These are phyloP conservation scores for Tylopilus vinaceipallidus DNA, from an alignment of 768 basidiomycete species.

Conservation along the genomic window DNA sequence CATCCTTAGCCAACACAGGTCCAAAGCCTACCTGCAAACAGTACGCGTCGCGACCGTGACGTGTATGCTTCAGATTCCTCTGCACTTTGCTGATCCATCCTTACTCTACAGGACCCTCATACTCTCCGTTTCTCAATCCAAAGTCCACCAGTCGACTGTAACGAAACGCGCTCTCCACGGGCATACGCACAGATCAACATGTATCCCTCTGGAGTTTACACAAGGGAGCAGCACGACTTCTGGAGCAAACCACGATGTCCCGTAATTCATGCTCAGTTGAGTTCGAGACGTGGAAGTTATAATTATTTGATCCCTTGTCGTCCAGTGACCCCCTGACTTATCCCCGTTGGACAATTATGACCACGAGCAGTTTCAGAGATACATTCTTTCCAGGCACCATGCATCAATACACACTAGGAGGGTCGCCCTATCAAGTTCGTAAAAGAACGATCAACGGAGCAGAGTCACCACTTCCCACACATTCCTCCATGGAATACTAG, in stretches of 20 bases:
- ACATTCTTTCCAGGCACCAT: neutral
- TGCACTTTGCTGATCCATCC: constrained; percentile 12
- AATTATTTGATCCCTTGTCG: neutral
- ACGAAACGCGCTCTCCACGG: no score
- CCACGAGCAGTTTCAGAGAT: neutral
- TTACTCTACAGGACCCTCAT: neutral
- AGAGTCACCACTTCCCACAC: constrained; percentile 29
- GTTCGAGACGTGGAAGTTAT: constrained; percentile 5
- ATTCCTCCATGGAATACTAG: constrained; percentile 38
- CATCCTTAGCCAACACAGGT: neutral
- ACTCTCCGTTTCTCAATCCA: no score
- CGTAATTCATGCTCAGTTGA: constrained; percentile 9
- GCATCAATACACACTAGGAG: neutral
- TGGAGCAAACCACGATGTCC: neutral
- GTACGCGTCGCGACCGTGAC: constrained; percentile 19
- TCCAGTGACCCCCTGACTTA: constrained; percentile 1
- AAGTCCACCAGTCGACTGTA: no score
- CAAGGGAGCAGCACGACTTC: no score
- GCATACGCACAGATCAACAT: no score
- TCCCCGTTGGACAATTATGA: neutral
- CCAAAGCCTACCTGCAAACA: neutral
- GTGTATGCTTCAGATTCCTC: constrained; percentile 16
- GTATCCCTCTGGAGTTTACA: no score
- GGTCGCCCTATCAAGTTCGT: constrained; percentile 2
- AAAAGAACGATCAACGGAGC: neutral